These are phyloP conservation scores for Scheffersomyces insectosa DNA, from an alignment of 1,139 yeast species.

Conservation along the genomic window DNA sequence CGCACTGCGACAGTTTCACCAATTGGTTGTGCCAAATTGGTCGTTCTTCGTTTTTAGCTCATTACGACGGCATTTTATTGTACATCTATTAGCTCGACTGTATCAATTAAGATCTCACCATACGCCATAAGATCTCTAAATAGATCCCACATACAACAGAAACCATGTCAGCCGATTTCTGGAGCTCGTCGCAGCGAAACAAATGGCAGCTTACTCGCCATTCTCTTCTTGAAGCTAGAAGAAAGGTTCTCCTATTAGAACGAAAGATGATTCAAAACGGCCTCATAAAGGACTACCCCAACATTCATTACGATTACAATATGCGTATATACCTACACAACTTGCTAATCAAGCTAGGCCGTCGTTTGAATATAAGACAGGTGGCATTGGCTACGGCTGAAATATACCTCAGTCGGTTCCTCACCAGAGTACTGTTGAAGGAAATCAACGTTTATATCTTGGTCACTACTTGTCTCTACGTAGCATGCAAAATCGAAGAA, in stretches of 20 bases:
- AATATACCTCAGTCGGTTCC: constrained; percentile 72
- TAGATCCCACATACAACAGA: neutral
- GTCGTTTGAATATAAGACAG: constrained; percentile 76
- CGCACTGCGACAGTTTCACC: no score
- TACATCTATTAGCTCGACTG: no score
- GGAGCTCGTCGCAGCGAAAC: constrained; percentile 47
- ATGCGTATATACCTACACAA: constrained; percentile 71
- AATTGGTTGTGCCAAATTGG: no score
- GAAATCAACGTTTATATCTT: constrained; percentile 82
- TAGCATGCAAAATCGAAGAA: constrained; percentile 93
- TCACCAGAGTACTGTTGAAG: constrained; percentile 68
- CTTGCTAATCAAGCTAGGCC: constrained; percentile 71
- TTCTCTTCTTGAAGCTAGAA: constrained; percentile 40
- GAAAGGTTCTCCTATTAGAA: constrained; percentile 40
- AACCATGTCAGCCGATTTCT: constrained; percentile 48
- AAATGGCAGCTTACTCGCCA: constrained; percentile 46
- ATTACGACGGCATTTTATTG: no score
- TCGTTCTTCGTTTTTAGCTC: no score
- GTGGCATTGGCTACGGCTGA: constrained; percentile 89
- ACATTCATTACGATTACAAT: constrained; percentile 56
- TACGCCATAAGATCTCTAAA: neutral
- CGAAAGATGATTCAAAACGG: constrained; percentile 50
- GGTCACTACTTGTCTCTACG: constrained; percentile 81
- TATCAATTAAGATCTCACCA: neutral
- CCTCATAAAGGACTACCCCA: constrained; percentile 43